These are phyloP conservation scores for Melaleuca alternifolia DNA, from an alignment of 345 rosid species.

Conservation along the genomic window DNA sequence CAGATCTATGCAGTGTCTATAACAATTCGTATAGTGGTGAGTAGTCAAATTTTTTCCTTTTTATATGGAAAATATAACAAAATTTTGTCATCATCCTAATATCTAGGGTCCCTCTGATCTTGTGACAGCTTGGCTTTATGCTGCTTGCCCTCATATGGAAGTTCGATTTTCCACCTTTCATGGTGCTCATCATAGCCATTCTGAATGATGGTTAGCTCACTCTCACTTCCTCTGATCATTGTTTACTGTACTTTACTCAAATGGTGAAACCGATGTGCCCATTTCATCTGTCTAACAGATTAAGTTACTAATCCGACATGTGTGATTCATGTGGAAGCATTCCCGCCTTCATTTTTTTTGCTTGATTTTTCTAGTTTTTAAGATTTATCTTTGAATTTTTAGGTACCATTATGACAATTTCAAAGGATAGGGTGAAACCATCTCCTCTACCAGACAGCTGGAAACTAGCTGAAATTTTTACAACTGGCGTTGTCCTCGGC, in stretches of 20 bases:
- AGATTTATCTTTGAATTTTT: conserved; percentile 14
- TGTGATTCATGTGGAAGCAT: background rate
- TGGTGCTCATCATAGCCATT: conserved; percentile 98
- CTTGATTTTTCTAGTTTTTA: background rate
- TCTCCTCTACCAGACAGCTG: conserved; percentile 99
- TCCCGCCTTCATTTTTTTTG: background rate
- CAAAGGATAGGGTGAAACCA: conserved; percentile 98
- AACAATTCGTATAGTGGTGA: conserved; percentile 98
- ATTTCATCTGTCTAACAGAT: background rate
- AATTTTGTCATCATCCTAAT: background rate
- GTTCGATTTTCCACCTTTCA: conserved; percentile 98
- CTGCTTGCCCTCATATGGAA: conserved; percentile 91
- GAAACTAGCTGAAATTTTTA: conserved; percentile 91
- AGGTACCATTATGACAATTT: conserved; percentile 99
- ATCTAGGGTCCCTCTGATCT: background rate
- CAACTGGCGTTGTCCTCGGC: conserved; percentile 88
- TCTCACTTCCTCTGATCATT: background rate
- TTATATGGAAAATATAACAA: background rate
- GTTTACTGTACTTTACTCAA: background rate
- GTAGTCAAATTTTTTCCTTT: conserved; percentile 3
- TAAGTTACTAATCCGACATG: background rate
- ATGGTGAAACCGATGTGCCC: background rate
- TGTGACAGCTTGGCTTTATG: conserved; percentile 92
- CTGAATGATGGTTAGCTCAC: conserved; percentile 73
- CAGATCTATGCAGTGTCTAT: conserved; percentile 99